Evolutionary conservation across 2,329 filamentous ascomycete species (phyloP), one percentile per base, ranked within the genome.

Genomic region (Trichophyton equinum): DNA sequence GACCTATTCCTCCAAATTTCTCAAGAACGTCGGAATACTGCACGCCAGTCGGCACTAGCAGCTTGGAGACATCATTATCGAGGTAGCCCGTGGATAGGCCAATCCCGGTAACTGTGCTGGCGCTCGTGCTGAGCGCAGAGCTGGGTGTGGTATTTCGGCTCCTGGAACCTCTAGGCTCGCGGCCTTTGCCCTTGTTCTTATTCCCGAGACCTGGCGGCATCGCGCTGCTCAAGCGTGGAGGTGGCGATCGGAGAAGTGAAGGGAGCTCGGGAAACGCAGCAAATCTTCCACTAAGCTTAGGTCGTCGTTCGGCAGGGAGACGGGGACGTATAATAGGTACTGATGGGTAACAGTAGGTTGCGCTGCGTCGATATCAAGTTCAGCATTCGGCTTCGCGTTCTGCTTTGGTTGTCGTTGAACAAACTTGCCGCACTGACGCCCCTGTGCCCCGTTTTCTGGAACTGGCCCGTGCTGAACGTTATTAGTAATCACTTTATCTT

Each of bases 121-220:
- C 73, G 63, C 77, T 76, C 40, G 76, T 73, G 63, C 78, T 78
- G 66, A 77, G 72, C 38, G 77, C 76, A 20, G 82, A 83, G 64
- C 81, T 79, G 20, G 84, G 84, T 2, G 84, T 86, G 15, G 82
- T 83, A 68, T 85, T 85, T 65, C 84, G 81, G 67, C 82, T 85
- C 64, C 79, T 78, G 57, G 82, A 82, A 46, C 77, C 78, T 60
- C 77, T 75, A 46, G 76, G 74, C 62, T 82, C 79, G 64, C 77
- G 78, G 56, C 74, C 76, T 68, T 82, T 82, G 53, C 77, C 73
- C 69, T 83, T 83, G 67, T 76, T 73, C 67, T 79, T 79, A 62
- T 71, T 73, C 44, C 75, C 75, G 25, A 73, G 65, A 15, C 66
- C 64, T 13, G 70, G 71, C 44, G 76, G 75, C 76, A 78, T 78